Evolutionary conservation across 306 rosid genomes (phyloP).

Genomic region (Fagus sylvatica): DNA sequence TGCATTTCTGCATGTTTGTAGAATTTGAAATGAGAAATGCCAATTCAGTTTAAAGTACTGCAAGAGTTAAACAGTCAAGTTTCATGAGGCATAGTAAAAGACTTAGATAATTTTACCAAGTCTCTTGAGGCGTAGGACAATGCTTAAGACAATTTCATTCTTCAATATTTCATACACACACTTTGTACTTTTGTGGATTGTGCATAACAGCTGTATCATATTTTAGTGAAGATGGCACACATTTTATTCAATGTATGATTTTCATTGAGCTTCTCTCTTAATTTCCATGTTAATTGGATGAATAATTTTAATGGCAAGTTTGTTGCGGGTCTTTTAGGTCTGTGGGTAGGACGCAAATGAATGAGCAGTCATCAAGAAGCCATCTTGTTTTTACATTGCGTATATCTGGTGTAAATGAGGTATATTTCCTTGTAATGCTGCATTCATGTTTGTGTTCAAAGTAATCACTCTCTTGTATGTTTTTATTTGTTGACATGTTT

Average conservation of each 20-base stretch:
- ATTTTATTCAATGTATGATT: background rate
- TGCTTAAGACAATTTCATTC: background rate
- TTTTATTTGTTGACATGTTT: constrained; percentile 14
- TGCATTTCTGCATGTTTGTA: background rate
- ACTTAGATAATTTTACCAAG: background rate
- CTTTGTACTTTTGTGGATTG: background rate
- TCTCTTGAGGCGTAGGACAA: background rate
- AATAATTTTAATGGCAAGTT: constrained; percentile 1
- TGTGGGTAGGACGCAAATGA: constrained; percentile 95
- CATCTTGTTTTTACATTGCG: constrained; percentile 94
- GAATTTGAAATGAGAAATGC: constrained; percentile 18
- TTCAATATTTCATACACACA: background rate
- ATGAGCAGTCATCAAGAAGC: constrained; percentile 96
- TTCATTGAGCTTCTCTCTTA: constrained; percentile 8
- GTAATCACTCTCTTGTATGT: background rate
- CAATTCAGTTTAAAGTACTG: constrained; percentile 3
- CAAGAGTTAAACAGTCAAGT: background rate
- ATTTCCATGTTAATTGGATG: background rate
- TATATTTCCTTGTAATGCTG: constrained; percentile 15
- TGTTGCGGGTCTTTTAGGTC: constrained; percentile 53
- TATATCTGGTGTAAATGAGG: constrained; percentile 86
- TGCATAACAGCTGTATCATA: background rate
- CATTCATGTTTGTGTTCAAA: background rate
- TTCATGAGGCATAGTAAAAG: background rate
- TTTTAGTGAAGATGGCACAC: constrained; percentile 1